Evolutionary conservation across 495 filamentous ascomycete genomes (phyloP).

Genomic region (Sabuloglossum arenarium): DNA sequence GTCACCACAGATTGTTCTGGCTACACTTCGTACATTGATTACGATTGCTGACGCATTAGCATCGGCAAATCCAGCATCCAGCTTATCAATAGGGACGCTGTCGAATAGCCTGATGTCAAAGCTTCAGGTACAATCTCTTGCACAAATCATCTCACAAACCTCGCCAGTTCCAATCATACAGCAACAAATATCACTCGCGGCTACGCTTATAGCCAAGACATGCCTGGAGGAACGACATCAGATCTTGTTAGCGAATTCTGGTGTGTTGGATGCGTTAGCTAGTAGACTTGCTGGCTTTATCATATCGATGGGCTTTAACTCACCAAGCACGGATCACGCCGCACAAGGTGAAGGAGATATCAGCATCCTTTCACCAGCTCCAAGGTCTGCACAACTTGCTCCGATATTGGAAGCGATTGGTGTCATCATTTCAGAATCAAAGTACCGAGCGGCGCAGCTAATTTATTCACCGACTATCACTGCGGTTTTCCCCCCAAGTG

Average conservation of each 20-base stretch:
- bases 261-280: slow-evolving; percentile 63
- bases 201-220: slow-evolving; percentile 45
- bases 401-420: slow-evolving; percentile 63
- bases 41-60: slow-evolving; percentile 46
- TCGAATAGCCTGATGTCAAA: slow-evolving; percentile 42
- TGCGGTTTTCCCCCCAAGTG: slow-evolving; percentile 36
- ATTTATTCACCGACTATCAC: slow-evolving; percentile 57
- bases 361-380: slow-evolving; percentile 33
- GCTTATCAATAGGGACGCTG: slow-evolving; percentile 26
- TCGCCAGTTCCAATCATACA: slow-evolving; percentile 28
- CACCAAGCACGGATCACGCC: slow-evolving; percentile 27
- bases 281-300: slow-evolving; percentile 55
- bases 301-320: slow-evolving; percentile 40
- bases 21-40: slow-evolving; percentile 53
- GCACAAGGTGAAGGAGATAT: background rate
- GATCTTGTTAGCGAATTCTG: slow-evolving; percentile 40
- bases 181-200: slow-evolving; percentile 45
- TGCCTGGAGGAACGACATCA: slow-evolving; percentile 51
- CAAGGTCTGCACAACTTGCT: slow-evolving; percentile 35
- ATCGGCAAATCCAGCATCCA: slow-evolving; percentile 25
- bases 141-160: slow-evolving; percentile 40
- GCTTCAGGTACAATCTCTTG: slow-evolving; percentile 33
- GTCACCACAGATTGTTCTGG: slow-evolving; percentile 41
- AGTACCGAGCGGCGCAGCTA: slow-evolving; percentile 54
- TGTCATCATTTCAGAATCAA: slow-evolving; percentile 59